phyloP scores from a whole-genome alignment of 169 alveolate genomes.

The Eimeria brunetti region DNA sequence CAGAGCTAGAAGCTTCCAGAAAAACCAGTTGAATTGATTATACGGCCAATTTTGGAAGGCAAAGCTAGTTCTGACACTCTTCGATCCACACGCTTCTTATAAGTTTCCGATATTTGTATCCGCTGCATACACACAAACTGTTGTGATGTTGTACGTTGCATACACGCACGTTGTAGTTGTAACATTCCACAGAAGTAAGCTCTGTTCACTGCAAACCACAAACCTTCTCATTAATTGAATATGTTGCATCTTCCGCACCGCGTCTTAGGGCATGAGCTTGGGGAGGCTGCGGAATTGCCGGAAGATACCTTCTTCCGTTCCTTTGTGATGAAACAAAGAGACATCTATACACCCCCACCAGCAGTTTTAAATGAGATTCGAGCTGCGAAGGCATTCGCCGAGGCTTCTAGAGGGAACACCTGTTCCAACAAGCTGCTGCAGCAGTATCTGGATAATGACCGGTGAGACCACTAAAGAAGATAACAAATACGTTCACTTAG shows the following conservation, averaged over 20 bases:
- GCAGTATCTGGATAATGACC: conserved; percentile 45
- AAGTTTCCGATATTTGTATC: too few relatives aligned
- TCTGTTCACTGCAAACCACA: not conserved
- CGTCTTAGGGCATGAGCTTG: conserved; percentile 39
- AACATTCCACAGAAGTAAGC: too few relatives aligned
- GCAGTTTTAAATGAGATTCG: conserved; percentile 11
- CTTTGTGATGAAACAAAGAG: conserved; percentile 1
- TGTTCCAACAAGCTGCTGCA: conserved; percentile 9
- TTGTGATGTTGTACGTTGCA: not conserved
- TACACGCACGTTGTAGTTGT: not conserved
- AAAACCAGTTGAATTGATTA: too few relatives aligned
- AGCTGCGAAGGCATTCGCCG: conserved; percentile 29
- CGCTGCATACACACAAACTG: too few relatives aligned
- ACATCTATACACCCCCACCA: not conserved
- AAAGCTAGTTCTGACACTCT: too few relatives aligned
- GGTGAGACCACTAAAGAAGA: not conserved
- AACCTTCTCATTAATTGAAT: not conserved
- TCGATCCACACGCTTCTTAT: too few relatives aligned
- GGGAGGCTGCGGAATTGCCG: conserved; percentile 33
- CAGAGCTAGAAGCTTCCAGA: too few relatives aligned
- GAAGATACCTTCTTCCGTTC: conserved; percentile 35
- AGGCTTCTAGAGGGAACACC: conserved; percentile 52
- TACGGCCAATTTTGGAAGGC: too few relatives aligned
- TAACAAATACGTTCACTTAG: not conserved
- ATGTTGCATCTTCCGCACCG: not conserved